These are phyloP conservation scores for Hymenotorrendiella dingleyae DNA, from an alignment of 2,329 filamentous ascomycete species.

Conservation along the genomic window DNA sequence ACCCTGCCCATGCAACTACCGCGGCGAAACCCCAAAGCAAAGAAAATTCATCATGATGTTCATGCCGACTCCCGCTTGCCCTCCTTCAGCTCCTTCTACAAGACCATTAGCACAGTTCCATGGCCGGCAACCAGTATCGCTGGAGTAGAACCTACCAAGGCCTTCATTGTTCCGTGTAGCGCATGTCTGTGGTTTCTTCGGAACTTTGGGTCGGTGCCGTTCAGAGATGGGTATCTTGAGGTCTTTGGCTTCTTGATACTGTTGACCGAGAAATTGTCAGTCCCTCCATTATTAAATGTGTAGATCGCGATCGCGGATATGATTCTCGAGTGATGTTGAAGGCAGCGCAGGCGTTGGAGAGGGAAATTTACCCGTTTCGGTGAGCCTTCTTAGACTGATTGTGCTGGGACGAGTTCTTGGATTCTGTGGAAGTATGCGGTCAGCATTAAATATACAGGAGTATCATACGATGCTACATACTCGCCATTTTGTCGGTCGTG, in stretches of 20 bases:
- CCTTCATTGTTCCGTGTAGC: slow-evolving; percentile 97
- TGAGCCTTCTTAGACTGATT: slow-evolving; percentile 98
- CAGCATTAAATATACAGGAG: neutral
- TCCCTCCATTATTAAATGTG: neutral
- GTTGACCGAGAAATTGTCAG: slow-evolving; percentile 20
- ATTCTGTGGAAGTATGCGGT: slow-evolving; percentile 57
- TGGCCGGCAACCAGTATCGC: neutral
- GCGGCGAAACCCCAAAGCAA: slow-evolving; percentile 25
- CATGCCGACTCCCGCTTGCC: slow-evolving; percentile 88
- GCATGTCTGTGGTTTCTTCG: slow-evolving; percentile 99
- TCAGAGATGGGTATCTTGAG: slow-evolving; percentile 96
- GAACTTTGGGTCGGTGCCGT: slow-evolving; percentile 99
- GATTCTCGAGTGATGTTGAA: neutral
- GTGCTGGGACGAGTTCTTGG: slow-evolving; percentile 99
- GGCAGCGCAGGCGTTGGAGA: slow-evolving; percentile 6
- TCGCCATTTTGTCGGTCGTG: slow-evolving; percentile 56
- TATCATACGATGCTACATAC: slow-evolving; percentile 42
- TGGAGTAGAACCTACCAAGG: slow-evolving; percentile 66
- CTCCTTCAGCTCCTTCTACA: slow-evolving; percentile 94
- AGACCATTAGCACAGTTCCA: slow-evolving; percentile 9
- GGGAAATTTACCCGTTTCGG: slow-evolving; percentile 81
- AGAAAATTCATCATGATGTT: slow-evolving; percentile 29
- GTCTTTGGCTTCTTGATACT: slow-evolving; percentile 99
- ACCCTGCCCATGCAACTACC: slow-evolving; percentile 25
- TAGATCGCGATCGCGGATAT: neutral